Evolutionary conservation across 257 asterid genomes (phyloP).

Genomic region (Solanum medicagineum): DNA sequence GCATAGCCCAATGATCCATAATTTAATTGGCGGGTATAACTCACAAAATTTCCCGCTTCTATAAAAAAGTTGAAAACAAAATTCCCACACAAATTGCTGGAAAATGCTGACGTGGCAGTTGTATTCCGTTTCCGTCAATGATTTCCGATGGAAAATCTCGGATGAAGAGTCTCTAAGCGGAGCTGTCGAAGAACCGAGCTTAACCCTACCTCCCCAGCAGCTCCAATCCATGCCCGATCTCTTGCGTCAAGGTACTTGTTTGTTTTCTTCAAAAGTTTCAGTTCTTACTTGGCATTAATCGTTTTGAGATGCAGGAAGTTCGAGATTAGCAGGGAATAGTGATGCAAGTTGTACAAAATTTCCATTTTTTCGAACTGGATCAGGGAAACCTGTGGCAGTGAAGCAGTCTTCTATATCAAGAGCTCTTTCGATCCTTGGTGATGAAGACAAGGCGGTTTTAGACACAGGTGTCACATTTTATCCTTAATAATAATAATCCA

Average conservation of each 20-base stretch:
- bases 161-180: slow-evolving; percentile 12
- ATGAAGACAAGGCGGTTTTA: slow-evolving; percentile 7
- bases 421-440: slow-evolving; percentile 62
- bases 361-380: slow-evolving; percentile 54
- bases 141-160: slow-evolving; percentile 51
- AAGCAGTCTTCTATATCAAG: slow-evolving; percentile 51
- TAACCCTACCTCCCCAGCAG: slow-evolving; percentile 22
- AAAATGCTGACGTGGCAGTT: slow-evolving; percentile 84
- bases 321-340: slow-evolving; percentile 38
- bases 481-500: not conserved
- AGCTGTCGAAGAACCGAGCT: slow-evolving; percentile 4
- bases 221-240: slow-evolving; percentile 88
- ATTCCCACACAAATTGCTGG: not conserved
- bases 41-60: slow-evolving; percentile 1
- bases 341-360: slow-evolving; percentile 11
- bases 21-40: not conserved
- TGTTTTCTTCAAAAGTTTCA: not conserved
- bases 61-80: not conserved
- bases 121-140: slow-evolving; percentile 36
- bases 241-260: slow-evolving; percentile 55
- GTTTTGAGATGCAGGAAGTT: slow-evolving; percentile 27
- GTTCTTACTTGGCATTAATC: not conserved
- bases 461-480: not conserved
- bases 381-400: slow-evolving; percentile 44
- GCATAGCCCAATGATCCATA: not conserved